Evolutionary conservation across 345 rosid species (phyloP), one percentile per base, ranked within the genome.

Genomic region (Capsella bursapastoris): DNA sequence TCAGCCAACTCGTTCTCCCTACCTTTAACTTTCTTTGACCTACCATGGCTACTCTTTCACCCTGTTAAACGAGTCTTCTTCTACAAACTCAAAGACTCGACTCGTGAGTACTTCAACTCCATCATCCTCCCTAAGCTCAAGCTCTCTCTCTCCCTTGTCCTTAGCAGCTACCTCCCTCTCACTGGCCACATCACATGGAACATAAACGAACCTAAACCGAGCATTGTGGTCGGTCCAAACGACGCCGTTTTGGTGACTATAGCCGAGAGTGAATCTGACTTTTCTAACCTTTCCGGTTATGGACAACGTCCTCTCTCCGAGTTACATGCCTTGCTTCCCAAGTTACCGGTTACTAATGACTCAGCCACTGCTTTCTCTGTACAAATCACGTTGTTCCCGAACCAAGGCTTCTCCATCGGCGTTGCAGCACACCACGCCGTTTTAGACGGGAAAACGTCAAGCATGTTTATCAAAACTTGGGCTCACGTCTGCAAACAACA

Each of bases 81-180:
- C 79, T 84, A 75, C 68, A n/a, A 52, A 43, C 81, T 68, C 68
- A 49, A 57, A 15, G 65, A 72, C 5, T 73, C 65, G 2, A 71
- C 74, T 29, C 75, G 22, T 5, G 27, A 49, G 2, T 31, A 14
- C 3, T 84, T 84, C 50, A 2, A 66, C 72, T 76, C 83, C 1
- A 40, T n/a, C 3, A 68, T 79, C 71, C 68, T 83, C 16, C 84
- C 82, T 0, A 83, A 66, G 9, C 82, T 85, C 66, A 83, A 79
- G 34, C 78, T 41, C 34, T 83, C 86, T 13, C 78, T 81, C 12
- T 81, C 86, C 9, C 62, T 65, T 15, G 60, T 72, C 34, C 86
- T 85, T 71, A 18, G 37, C 28, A 71, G 75, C 56, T 79, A 67
- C 27, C 82, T 80, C 29, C 85, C 84, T 22, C 64, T 83, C 40